A percentile compares a stretch with the other conserved stretches of the same genome.
These are phyloP conservation scores for Vitis hybrid DNA, from an alignment of 177 flowering plant genomes.

Conservation along the genomic window DNA sequence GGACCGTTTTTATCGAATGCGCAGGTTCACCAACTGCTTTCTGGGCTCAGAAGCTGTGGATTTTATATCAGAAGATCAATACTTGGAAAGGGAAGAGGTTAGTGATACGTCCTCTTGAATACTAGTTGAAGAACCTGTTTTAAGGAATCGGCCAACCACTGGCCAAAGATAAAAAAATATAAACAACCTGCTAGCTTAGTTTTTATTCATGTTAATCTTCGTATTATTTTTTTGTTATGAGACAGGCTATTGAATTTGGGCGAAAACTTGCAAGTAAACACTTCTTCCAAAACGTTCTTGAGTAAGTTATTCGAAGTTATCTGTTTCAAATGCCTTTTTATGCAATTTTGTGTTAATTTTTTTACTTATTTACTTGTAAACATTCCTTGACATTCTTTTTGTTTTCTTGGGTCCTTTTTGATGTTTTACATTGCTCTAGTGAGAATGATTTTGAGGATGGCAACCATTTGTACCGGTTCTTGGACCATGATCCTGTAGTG, in stretches of 20 bases:
- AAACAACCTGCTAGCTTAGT: too few species aligned
- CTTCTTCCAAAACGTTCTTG: conserved; percentile 71
- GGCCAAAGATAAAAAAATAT: too few species aligned
- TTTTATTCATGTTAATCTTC: not conserved
- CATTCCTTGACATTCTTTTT: conserved; percentile 2
- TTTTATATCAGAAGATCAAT: conserved; percentile 80
- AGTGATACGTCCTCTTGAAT: conserved; percentile 15
- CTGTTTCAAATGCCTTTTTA: not conserved
- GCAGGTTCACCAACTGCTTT: conserved; percentile 72
- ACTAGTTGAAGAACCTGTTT: too few species aligned
- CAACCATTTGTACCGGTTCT: conserved; percentile 72
- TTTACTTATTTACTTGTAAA: not conserved
- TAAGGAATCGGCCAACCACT: too few species aligned
- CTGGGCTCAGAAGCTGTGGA: conserved; percentile 82
- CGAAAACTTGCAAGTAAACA: conserved; percentile 67
- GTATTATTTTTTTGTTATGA: conserved; percentile 9
- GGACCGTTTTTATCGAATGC: conserved; percentile 78
- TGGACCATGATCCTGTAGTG: conserved; percentile 81
- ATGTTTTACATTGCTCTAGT: conserved; percentile 28
- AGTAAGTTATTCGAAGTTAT: conserved; percentile 46
- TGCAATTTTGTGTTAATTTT: not conserved
- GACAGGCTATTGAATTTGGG: conserved; percentile 74
- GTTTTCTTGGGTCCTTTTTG: conserved; percentile 2
- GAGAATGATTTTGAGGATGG: conserved; percentile 89
- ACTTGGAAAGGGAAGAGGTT: conserved; percentile 82